phyloP scores from a whole-genome alignment of 2,329 filamentous ascomycete species.

The Sporothrix brunneoviolacea region DNA sequence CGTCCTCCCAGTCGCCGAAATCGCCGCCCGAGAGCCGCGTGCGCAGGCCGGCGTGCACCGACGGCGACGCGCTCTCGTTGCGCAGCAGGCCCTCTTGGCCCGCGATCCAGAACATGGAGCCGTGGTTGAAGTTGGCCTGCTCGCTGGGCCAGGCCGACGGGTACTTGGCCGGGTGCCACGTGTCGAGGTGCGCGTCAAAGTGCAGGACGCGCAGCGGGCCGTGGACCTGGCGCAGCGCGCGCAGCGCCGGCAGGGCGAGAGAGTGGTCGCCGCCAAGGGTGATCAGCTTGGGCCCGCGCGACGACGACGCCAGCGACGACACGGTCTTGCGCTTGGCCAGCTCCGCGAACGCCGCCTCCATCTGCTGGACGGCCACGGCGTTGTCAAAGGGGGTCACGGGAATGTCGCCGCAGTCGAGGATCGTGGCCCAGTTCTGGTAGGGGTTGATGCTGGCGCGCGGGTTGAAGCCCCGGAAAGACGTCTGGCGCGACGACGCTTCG shows the following conservation, averaged over 20 bases:
- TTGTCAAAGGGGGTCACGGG: conserved; percentile 85
- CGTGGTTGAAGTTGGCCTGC: conserved; percentile 76
- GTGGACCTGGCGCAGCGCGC: conserved; percentile 57
- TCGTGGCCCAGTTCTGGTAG: conserved; percentile 68
- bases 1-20: conserved; percentile 63
- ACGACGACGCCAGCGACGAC: conserved; percentile 23
- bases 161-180: conserved; percentile 78
- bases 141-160: conserved; percentile 65
- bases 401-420: conserved; percentile 88
- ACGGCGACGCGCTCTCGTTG: conserved; percentile 60
- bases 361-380: conserved; percentile 69
- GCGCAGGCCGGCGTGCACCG: conserved; percentile 76
- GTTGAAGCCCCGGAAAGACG: conserved; percentile 74
- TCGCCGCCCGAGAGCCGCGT: conserved; percentile 64
- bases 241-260: conserved; percentile 61
- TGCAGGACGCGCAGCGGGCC: conserved; percentile 64
- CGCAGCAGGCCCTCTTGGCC: conserved; percentile 71
- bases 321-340: conserved; percentile 42
- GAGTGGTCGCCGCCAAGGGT: conserved; percentile 70
- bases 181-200: conserved; percentile 74
- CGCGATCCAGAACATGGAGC: conserved; percentile 87
- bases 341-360: conserved; percentile 73
- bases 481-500: conserved; percentile 74
- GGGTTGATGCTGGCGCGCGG: conserved; percentile 76
- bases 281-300: conserved; percentile 49